Base-by-base conservation (phyloP, 352 stramenopile species). In the Detonula confervacea region DNA sequence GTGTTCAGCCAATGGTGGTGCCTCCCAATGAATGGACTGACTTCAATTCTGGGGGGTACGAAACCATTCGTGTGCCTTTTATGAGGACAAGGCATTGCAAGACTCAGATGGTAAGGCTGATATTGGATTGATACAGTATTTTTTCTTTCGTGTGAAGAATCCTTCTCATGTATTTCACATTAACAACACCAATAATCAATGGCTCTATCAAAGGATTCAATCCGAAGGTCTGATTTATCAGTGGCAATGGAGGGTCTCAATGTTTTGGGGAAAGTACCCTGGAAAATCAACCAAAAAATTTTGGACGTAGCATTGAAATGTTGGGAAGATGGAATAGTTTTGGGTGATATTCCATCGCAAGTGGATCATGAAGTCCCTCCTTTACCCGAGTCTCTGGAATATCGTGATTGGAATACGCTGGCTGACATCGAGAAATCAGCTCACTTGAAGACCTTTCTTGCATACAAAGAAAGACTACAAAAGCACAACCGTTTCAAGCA, bases 1-100 rank as follows among this genome's bases (percentile, higher is more conserved):
- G 96, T 16, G 97, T 98, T 74, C 89, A 98, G 65, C 97, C 97
- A 18, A 99, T 99, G 97, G 89, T 99, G 44, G 94, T 98, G 8
- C 96, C 96, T 18, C 97, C 97, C 12, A 93, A 91, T 63, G 87
- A 91, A 25, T 99, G 97, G 97, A 92, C 90, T 6, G 87, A 80
- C 52, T 83, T 96, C 5, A 90, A 94, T 55, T 92, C 96, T 62
- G 97, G 97, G 14, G 96, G 96, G 7, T 99, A 98, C 80, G 81
- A 97, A 44, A 95, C 91, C 62, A 87, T 98, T 16, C 92, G 96
- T 59, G 95, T 94, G 20, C 95, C 96, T 70, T 93, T 99, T 61
- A 97, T 99, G 94, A 93, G 96, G 54, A 93, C 84, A 37, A 85
- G 92, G 62, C 83, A 93, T 25, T 95, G 90, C 47, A 86, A 90